phyloP scores from a whole-genome alignment of 768 basidiomycete species.

The Rhodotorula toruloides region DNA sequence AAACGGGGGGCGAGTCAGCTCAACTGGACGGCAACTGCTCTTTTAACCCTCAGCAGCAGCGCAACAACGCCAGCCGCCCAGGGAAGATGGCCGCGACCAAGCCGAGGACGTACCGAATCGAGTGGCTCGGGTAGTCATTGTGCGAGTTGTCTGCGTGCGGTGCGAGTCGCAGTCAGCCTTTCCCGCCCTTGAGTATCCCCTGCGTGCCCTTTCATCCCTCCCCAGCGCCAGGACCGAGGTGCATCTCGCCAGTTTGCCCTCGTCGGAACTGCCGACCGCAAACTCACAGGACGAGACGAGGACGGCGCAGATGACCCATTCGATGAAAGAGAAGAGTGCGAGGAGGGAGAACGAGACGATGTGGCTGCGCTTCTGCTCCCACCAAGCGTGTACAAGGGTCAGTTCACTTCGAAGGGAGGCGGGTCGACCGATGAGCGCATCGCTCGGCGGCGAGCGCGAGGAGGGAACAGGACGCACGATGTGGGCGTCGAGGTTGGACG shows the following conservation, averaged over 20 bases:
- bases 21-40: not conserved
- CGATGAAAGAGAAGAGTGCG: slow-evolving; percentile 30
- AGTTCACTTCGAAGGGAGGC: too few species aligned
- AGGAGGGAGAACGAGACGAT: slow-evolving; percentile 31
- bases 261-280: too few species aligned
- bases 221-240: not conserved
- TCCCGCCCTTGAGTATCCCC: not conserved
- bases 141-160: slow-evolving; percentile 19
- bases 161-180: too few species aligned
- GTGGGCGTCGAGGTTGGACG: not conserved
- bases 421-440: not conserved
- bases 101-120: slow-evolving; percentile 25
- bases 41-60: too few species aligned
- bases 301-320: slow-evolving; percentile 25
- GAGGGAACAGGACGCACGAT: slow-evolving; percentile 1
- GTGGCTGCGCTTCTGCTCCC: slow-evolving; percentile 31
- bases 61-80: too few species aligned
- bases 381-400: not conserved
- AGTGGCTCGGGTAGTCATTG: slow-evolving; percentile 21
- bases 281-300: slow-evolving; percentile 20
- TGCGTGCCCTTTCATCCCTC: not conserved
- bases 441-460: not conserved
- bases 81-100: too few species aligned
- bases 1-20: not conserved
- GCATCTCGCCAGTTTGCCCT: too few species aligned